Conservation (phyloP, 371 early-diverging fungal genomes). For the Mortierella sp. region DNA sequence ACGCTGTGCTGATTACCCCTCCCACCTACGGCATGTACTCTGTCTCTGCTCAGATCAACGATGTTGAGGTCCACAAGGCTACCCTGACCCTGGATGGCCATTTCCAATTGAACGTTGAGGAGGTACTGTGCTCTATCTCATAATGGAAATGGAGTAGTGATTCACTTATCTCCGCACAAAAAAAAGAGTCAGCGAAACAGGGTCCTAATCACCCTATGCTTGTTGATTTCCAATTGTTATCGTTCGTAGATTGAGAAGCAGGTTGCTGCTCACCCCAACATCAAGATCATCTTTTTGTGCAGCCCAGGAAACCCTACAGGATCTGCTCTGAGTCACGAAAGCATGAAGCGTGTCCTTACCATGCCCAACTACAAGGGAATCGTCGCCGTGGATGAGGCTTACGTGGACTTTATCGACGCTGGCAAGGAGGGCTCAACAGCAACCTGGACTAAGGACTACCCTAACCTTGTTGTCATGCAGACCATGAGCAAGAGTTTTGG, state of each 20-base stretch:
- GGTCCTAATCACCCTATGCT: background rate
- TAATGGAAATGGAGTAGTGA: too few relatives aligned
- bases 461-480: conserved; percentile 96
- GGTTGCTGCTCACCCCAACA: conserved; percentile 75
- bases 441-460: conserved; percentile 84
- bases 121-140: conserved; percentile 63
- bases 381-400: conserved; percentile 98
- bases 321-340: conserved; percentile 77
- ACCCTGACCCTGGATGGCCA: conserved; percentile 79
- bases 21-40: conserved; percentile 99
- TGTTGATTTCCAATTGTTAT: background rate
- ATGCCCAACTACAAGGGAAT: conserved; percentile 77
- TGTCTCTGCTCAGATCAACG: conserved; percentile 94
- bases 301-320: conserved; percentile 99
- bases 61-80: conserved; percentile 89
- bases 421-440: conserved; percentile 78
- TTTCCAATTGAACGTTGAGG: conserved; percentile 86
- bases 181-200: background rate
- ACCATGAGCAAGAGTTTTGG: conserved; percentile 98
- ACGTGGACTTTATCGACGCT: conserved; percentile 92
- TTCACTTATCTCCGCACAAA: background rate
- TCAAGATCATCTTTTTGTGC: conserved; percentile 95
- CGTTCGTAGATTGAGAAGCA: conserved; percentile 69
- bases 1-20: conserved; percentile 94
- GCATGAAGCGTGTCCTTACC: conserved; percentile 83